A percentile compares a stretch with the other conserved stretches of the same genome.
phyloP scores from a whole-genome alignment of 352 stramenopile genomes.

The Sclerospora graminicola region DNA sequence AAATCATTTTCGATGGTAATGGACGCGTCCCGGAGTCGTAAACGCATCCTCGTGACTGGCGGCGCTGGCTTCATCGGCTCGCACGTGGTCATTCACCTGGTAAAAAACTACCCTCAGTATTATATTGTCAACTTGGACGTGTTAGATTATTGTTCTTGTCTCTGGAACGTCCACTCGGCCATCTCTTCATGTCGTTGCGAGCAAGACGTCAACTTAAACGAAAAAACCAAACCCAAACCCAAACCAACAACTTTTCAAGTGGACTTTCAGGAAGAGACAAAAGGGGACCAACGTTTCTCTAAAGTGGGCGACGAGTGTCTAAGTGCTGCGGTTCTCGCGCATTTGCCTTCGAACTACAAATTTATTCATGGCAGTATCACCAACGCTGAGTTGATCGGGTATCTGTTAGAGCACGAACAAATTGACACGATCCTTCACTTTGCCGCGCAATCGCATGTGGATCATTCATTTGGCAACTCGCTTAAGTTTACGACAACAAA shows the following conservation, averaged over 20 bases:
- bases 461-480: constrained; percentile 98
- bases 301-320: no score
- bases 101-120: constrained; percentile 95
- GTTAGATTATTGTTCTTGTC: constrained; percentile 75
- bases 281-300: neutral
- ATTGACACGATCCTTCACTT: constrained; percentile 99
- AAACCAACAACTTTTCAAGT: constrained; percentile 26
- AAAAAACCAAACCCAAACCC: constrained; percentile 14
- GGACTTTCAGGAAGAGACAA: constrained; percentile 3
- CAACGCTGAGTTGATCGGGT: constrained; percentile 89
- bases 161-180: constrained; percentile 55
- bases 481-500: constrained; percentile 98
- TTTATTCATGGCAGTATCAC: constrained; percentile 98
- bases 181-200: constrained; percentile 19
- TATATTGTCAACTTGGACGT: constrained; percentile 96
- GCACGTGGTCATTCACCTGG: constrained; percentile 94
- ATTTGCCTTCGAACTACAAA: constrained; percentile 78
- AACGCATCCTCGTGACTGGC: constrained; percentile 96
- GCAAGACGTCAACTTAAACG: neutral
- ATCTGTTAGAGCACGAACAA: constrained; percentile 89
- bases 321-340: constrained; percentile 14
- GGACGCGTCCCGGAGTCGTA: no score
- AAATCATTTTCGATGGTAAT: no score
- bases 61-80: constrained; percentile 95
- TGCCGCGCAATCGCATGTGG: constrained; percentile 95